Evolutionary conservation across 192 early-diverging fungal genomes (phyloP).

Genomic region (Phlyctochytrium arcticum): DNA sequence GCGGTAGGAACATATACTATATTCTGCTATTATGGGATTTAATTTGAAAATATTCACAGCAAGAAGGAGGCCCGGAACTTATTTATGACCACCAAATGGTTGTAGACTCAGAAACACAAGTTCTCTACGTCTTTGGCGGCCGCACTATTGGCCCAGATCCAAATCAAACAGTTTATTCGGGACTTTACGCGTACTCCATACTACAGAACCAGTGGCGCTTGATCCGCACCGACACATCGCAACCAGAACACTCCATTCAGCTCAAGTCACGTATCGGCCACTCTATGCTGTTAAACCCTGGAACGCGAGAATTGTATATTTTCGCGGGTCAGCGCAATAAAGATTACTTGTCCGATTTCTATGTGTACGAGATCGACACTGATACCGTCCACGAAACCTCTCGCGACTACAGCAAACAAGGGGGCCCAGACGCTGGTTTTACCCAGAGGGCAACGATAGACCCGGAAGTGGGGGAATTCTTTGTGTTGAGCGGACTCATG

Average conservation of each 20-base stretch:
- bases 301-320: constrained; percentile 72
- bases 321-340: constrained; percentile 87
- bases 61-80: constrained; percentile 77
- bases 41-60: constrained; percentile 31
- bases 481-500: constrained; percentile 73
- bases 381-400: constrained; percentile 74
- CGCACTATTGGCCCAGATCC: constrained; percentile 58
- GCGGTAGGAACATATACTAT: constrained; percentile 41
- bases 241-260: constrained; percentile 48
- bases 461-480: constrained; percentile 71
- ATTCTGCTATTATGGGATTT: neutral
- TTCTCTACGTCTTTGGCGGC: constrained; percentile 92
- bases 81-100: constrained; percentile 95
- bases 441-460: constrained; percentile 85
- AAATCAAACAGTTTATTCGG: constrained; percentile 72
- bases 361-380: constrained; percentile 76
- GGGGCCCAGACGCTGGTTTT: constrained; percentile 76
- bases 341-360: constrained; percentile 73
- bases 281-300: constrained; percentile 80
- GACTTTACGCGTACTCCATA: constrained; percentile 81
- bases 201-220: constrained; percentile 64
- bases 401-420: constrained; percentile 69
- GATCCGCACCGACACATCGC: constrained; percentile 60
- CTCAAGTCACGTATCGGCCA: constrained; percentile 87
- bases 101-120: constrained; percentile 63